Evolutionary conservation across 768 basidiomycete genomes (phyloP).

Genomic region (Calocybe indica): DNA sequence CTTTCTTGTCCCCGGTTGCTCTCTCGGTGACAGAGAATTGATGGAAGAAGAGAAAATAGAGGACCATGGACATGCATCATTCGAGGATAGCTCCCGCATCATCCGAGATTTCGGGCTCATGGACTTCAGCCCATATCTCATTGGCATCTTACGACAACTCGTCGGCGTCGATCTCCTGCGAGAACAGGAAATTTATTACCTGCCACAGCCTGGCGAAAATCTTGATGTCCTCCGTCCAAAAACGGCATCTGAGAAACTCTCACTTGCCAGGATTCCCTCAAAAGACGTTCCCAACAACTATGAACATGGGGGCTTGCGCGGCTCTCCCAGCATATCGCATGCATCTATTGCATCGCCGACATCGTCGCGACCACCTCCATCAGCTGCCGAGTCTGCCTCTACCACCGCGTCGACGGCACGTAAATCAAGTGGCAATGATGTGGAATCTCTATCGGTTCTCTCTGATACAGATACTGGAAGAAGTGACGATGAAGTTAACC

Average conservation of each 20-base stretch:
- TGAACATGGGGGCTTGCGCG: constrained; percentile 10
- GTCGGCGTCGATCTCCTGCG: constrained; percentile 61
- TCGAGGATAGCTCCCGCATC: constrained; percentile 42
- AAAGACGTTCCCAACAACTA: constrained; percentile 8
- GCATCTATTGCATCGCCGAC: constrained; percentile 16
- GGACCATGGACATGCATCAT: constrained; percentile 53
- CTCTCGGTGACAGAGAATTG: constrained; percentile 48
- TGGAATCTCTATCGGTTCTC: constrained; percentile 14
- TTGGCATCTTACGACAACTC: constrained; percentile 52
- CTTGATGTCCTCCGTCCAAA: constrained; percentile 14
- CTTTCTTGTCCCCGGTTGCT: constrained; percentile 68
- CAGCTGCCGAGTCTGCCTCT: constrained; percentile 23
- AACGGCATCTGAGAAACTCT: constrained; percentile 11
- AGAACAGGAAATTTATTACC: constrained; percentile 61
- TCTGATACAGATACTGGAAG: constrained; percentile 21
- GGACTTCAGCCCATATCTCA: constrained; percentile 45
- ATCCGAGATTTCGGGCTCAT: constrained; percentile 43
- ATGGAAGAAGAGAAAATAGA: constrained; percentile 56
- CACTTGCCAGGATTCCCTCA: constrained; percentile 8
- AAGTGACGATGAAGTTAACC: constrained; percentile 20
- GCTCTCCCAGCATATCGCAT: constrained; percentile 20
- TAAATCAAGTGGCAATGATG: constrained; percentile 11
- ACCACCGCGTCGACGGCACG: constrained; percentile 19
- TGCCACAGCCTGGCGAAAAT: constrained; percentile 46
- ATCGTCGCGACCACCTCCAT: constrained; percentile 18